Conservation (phyloP, 176 grass and related monocot species). For the Raddia guianensis region DNA sequence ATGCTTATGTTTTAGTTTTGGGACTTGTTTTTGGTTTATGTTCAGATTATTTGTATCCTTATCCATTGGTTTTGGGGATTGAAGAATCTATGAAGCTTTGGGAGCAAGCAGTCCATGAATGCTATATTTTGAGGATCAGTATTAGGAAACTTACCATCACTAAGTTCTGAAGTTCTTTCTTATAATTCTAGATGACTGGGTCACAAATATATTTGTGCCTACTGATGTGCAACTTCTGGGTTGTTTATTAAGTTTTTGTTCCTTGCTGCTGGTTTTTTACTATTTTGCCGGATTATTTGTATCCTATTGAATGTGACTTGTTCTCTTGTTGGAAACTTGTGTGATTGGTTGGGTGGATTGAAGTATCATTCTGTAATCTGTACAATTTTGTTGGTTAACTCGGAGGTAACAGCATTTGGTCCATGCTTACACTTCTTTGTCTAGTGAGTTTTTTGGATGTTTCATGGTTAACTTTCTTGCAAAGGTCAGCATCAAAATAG, state of each 20-base stretch:
- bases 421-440: not conserved
- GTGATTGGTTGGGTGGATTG: not conserved
- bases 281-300: not conserved
- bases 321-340: not conserved
- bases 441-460: not conserved
- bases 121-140: not conserved
- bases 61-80: not conserved
- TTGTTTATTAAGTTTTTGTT: not conserved
- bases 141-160: not conserved
- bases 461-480: constrained; percentile 5
- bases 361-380: not conserved
- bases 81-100: not conserved
- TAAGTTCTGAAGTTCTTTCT: not conserved
- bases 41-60: not conserved
- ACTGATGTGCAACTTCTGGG: not conserved
- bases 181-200: not conserved
- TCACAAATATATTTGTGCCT: not conserved
- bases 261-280: not conserved
- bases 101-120: not conserved
- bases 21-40: not conserved
- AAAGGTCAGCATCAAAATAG: not conserved
- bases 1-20: not conserved
- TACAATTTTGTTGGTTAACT: not conserved
- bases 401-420: not conserved
- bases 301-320: not conserved